These are phyloP conservation scores for Neurospora sp. DNA, from an alignment of 2,329 filamentous ascomycete genomes.

Conservation along the genomic window DNA sequence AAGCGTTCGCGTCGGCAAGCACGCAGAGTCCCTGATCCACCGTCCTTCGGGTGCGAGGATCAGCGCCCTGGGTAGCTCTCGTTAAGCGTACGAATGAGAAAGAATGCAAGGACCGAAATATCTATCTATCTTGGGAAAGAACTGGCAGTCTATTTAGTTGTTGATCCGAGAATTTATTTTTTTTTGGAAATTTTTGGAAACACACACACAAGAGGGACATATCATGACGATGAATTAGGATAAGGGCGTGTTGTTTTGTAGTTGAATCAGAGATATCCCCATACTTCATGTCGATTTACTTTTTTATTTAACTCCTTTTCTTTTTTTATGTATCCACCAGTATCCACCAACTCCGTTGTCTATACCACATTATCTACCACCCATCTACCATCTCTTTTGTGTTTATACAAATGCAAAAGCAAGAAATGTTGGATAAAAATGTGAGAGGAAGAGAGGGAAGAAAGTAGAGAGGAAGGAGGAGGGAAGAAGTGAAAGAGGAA, in stretches of 20 bases:
- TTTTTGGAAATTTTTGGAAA: not conserved
- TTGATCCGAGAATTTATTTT: not conserved
- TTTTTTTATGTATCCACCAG: not conserved
- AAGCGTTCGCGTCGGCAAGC: constrained; percentile 42
- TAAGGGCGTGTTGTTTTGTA: not conserved
- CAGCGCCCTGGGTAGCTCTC: constrained; percentile 49
- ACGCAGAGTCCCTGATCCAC: constrained; percentile 48
- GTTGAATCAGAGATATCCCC: not conserved
- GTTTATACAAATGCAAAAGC: not conserved
- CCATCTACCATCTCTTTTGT: not conserved
- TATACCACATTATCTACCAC: not conserved
- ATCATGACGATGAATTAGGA: not conserved
- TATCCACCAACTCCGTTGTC: not conserved
- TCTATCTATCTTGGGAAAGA: not conserved
- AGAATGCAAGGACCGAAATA: not conserved
- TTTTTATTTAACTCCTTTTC: not conserved
- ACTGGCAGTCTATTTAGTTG: not conserved
- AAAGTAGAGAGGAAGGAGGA: not conserved
- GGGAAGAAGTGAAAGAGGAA: not conserved
- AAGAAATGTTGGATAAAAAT: not conserved
- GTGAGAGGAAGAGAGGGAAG: not conserved
- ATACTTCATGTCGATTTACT: not conserved
- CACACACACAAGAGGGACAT: not conserved
- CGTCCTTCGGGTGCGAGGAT: constrained; percentile 54
- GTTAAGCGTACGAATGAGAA: constrained; percentile 22